A percentile compares a stretch with the other conserved stretches of the same genome.
phyloP scores from a whole-genome alignment of 495 filamentous ascomycete genomes.

The Penicillium nucicola region DNA sequence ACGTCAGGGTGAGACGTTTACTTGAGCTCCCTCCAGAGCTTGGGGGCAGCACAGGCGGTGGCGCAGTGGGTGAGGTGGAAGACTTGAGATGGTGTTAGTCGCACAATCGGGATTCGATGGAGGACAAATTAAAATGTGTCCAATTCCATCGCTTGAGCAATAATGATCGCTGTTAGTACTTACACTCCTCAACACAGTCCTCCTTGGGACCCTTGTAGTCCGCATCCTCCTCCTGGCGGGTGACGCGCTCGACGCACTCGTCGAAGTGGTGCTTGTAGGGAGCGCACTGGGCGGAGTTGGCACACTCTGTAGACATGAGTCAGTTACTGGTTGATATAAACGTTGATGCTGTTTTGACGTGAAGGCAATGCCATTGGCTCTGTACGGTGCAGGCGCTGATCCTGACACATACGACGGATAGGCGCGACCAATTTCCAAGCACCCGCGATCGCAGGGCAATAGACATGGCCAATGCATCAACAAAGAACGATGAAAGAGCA shows the following conservation, averaged over 20 bases:
- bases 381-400: slow-evolving; percentile 1
- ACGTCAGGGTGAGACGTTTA: slow-evolving; percentile 48
- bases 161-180: slow-evolving; percentile 33
- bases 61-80: slow-evolving; percentile 98
- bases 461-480: background rate
- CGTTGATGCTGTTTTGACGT: background rate
- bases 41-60: slow-evolving; percentile 85
- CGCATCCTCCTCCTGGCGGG: slow-evolving; percentile 62
- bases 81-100: slow-evolving; percentile 61
- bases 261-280: slow-evolving; percentile 96
- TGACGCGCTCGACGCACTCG: slow-evolving; percentile 94
- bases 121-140: background rate
- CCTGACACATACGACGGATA: background rate
- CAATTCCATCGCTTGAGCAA: background rate
- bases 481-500: background rate
- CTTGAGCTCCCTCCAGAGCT: slow-evolving; percentile 87
- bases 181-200: slow-evolving; percentile 99
- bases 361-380: slow-evolving; percentile 19
- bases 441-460: background rate
- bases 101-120: background rate
- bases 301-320: slow-evolving; percentile 67
- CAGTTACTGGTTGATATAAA: slow-evolving; percentile 6
- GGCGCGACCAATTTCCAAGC: slow-evolving; percentile 1
- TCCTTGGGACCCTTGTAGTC: slow-evolving; percentile 66
- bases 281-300: slow-evolving; percentile 75